Evolutionary conservation across 768 basidiomycete species (phyloP), one percentile per base, ranked within the genome.

Genomic region (Boletus patriciae): DNA sequence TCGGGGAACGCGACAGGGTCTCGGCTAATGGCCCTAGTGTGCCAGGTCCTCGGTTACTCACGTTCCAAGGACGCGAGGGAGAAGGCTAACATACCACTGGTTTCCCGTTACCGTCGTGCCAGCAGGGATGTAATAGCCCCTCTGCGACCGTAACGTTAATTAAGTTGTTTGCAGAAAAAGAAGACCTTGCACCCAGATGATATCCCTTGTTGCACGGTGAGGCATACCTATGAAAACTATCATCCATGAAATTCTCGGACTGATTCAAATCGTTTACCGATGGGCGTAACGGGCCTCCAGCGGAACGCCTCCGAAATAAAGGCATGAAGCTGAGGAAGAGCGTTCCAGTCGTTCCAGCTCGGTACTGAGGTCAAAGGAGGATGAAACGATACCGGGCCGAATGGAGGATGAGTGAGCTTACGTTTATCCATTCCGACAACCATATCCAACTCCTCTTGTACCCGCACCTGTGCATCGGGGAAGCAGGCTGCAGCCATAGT

Each of bases 201-300:
- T 78, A 52, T 88, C 86, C 50, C 78, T 80, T 0, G 84, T 88
- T 0, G 85, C 79, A 43, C 80, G 80, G 61, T 88, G 87, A 0
- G 83, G 72, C 52, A 86, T 80, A 0, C 86, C 65, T 69, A 16
- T 18, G 4, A 18, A 29, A 38, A 7, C 1, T 4, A 33, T 41
- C 5, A 21, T 29, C 4, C 6, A 19, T 21, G n/a, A 7, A 31
- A 18, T 25, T 31, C 18, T 31, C 19, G 6, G 1, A n/a, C 6
- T 9, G 1, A 25, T 23, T n/a, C 9, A 13, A 11, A 4, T 19
- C 5, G 2, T 8, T 41, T 54, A 67, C 76, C 75, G 7, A 64
- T 34, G 0, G 70, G 62, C 4, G 58, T 57, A 2, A 76, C 55
- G 1, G 76, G 74, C 25, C 76, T 61, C 77, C 77, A 78, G 16